A percentile compares a stretch with the other conserved stretches of the same genome.
phyloP scores from a whole-genome alignment of 1,284 basidiomycete genomes.

The Cerrena zonata region DNA sequence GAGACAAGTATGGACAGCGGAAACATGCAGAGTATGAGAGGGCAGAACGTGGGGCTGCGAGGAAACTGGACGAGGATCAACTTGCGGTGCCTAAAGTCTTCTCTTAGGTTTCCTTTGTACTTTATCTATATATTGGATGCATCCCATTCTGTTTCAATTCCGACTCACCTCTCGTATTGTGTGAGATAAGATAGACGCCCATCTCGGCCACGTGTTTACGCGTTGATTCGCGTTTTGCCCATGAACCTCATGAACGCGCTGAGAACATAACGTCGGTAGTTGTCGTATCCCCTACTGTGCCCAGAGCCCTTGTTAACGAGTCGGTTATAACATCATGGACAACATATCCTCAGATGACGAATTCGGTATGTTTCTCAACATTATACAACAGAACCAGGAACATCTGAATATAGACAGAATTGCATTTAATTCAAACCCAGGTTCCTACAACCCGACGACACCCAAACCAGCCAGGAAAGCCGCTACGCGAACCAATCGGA shows the following conservation, averaged over 20 bases:
- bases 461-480: conserved; percentile 10
- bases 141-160: no score
- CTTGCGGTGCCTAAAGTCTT: conserved; percentile 87
- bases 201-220: background rate
- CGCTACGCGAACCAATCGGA: conserved; percentile 1
- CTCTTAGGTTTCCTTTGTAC: conserved; percentile 39
- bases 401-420: conserved; percentile 2
- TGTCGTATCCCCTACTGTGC: no score
- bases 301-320: no score
- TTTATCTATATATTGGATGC: no score
- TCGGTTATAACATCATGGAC: background rate
- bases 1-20: conserved; percentile 73
- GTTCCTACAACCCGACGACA: conserved; percentile 12
- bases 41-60: conserved; percentile 58
- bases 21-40: conserved; percentile 75
- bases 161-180: background rate
- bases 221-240: background rate
- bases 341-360: conserved; percentile 17
- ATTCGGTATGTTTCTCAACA: conserved; percentile 14
- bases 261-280: background rate
- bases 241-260: background rate
- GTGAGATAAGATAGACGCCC: background rate
- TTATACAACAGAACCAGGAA: background rate
- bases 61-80: conserved; percentile 70
- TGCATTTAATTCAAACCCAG: conserved; percentile 4